Percentiles rank a stretch among this genome's conserved stretches.
Conservation (phyloP, 1,284 basidiomycete species). For the Rhodotorula mucilaginosa region DNA sequence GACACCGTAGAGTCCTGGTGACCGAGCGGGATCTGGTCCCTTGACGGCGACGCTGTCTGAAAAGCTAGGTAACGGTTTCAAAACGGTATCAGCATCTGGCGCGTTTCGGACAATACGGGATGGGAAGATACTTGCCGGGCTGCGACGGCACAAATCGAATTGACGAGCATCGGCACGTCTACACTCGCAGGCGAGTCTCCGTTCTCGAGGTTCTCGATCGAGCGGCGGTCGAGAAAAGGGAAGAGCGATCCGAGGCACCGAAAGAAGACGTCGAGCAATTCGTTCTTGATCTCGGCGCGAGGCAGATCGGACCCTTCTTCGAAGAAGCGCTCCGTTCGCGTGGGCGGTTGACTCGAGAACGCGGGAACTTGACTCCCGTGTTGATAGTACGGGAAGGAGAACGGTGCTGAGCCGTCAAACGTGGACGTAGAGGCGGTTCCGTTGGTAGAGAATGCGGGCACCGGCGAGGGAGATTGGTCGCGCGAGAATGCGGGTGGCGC, state of each 20-base stretch:
- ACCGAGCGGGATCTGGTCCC: neutral
- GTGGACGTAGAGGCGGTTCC: neutral
- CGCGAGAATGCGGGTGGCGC: conserved; percentile 13
- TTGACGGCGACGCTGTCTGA: neutral
- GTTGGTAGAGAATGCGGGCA: neutral
- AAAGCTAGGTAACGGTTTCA: neutral
- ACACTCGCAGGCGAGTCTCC: neutral
- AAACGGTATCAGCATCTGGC: neutral
- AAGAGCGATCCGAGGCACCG: conserved; percentile 3
- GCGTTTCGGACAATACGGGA: too few relatives aligned
- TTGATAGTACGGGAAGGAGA: neutral
- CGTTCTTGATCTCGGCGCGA: neutral
- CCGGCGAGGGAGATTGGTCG: conserved; percentile 1
- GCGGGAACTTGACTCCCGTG: conserved; percentile 4
- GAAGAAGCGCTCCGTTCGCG: conserved; percentile 11
- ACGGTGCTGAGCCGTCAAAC: neutral
- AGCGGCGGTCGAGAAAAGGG: conserved; percentile 5
- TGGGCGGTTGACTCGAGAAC: neutral
- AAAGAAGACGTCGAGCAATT: conserved; percentile 8
- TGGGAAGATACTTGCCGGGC: conserved; percentile 5
- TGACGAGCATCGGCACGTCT: conserved; percentile 3
- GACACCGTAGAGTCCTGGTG: neutral
- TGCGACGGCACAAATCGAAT: conserved; percentile 5
- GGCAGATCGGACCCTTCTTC: conserved; percentile 12
- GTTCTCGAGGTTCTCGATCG: neutral